Conservation (phyloP, 2,329 filamentous ascomycete genomes). For the Fusarium sp. region DNA sequence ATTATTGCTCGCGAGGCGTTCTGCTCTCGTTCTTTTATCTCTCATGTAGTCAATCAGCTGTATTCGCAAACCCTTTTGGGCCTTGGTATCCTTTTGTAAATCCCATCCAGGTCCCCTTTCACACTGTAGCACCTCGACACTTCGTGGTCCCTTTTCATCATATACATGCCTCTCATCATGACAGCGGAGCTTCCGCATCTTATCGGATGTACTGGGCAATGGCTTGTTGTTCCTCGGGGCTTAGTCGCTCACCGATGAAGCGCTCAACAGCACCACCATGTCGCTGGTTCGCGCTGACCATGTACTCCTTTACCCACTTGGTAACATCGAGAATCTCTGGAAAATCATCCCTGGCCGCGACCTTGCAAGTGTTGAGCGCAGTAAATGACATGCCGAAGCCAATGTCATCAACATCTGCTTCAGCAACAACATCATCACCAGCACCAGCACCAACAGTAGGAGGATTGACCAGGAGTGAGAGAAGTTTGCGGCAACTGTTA, state of each 20-base stretch:
- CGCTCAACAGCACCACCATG: slow-evolving; percentile 77
- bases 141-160: slow-evolving; percentile 9
- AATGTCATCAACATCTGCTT: slow-evolving; percentile 94
- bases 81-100: slow-evolving; percentile 39
- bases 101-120: background rate
- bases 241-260: slow-evolving; percentile 80
- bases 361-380: slow-evolving; percentile 89
- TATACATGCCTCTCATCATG: slow-evolving; percentile 1
- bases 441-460: slow-evolving; percentile 74
- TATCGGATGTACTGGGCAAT: slow-evolving; percentile 65
- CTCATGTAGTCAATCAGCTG: slow-evolving; percentile 16
- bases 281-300: slow-evolving; percentile 81
- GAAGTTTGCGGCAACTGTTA: slow-evolving; percentile 87
- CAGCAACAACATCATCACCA: slow-evolving; percentile 82
- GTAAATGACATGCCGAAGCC: slow-evolving; percentile 96
- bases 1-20: slow-evolving; percentile 13
- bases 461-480: slow-evolving; percentile 90
- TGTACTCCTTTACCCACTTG: slow-evolving; percentile 85
- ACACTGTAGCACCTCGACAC: background rate
- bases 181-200: background rate
- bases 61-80: slow-evolving; percentile 19
- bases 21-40: slow-evolving; percentile 8
- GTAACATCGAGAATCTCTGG: slow-evolving; percentile 84
- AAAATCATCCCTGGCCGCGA: slow-evolving; percentile 81
- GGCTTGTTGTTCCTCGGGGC: slow-evolving; percentile 68